These are phyloP conservation scores for Curvularia hawaiiensis DNA, from an alignment of 2,329 filamentous ascomycete genomes.

Conservation along the genomic window DNA sequence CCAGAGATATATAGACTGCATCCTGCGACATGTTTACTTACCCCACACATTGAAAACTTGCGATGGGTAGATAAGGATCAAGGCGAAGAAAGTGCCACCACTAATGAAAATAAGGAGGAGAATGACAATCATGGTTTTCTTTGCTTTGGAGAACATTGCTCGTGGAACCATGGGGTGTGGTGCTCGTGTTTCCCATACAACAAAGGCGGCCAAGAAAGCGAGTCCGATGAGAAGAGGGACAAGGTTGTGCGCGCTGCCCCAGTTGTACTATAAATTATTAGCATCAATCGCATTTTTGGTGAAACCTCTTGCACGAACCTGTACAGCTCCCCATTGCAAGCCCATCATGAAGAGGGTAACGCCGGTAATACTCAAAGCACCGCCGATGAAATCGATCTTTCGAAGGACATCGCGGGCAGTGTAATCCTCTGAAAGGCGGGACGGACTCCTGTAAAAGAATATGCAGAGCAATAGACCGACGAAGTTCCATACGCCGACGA, in stretches of 20 bases:
- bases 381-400: conserved; percentile 42
- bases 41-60: conserved; percentile 44
- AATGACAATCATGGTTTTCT: conserved; percentile 39
- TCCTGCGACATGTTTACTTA: conserved; percentile 5
- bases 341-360: conserved; percentile 47
- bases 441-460: conserved; percentile 51
- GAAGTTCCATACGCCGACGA: conserved; percentile 59
- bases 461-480: conserved; percentile 58
- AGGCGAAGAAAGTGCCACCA: conserved; percentile 43
- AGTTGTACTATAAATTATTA: conserved; percentile 61
- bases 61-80: conserved; percentile 45
- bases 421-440: conserved; percentile 47
- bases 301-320: conserved; percentile 21
- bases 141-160: conserved; percentile 37
- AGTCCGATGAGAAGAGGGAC: conserved; percentile 59
- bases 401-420: conserved; percentile 37
- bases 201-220: conserved; percentile 55
- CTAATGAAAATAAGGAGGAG: conserved; percentile 44
- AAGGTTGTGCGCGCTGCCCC: conserved; percentile 62
- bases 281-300: background rate
- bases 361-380: conserved; percentile 36
- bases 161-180: conserved; percentile 53
- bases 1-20: background rate
- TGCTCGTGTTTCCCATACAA: conserved; percentile 55
- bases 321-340: conserved; percentile 46